phyloP scores from a whole-genome alignment of 108 stramenopile genomes.

The Craspedostauros australis region DNA sequence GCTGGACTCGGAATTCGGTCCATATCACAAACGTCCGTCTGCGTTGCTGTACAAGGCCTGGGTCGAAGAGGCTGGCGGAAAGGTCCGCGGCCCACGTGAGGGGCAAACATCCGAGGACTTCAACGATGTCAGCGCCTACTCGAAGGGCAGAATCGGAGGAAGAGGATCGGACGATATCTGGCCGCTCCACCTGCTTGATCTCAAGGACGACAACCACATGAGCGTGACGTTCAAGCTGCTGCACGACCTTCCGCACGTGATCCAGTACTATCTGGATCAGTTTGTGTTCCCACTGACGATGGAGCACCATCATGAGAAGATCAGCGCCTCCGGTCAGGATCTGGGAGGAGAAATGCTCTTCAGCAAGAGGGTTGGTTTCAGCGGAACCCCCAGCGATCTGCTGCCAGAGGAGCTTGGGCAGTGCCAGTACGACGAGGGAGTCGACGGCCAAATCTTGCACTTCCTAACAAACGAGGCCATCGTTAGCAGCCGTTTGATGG shows the following conservation, averaged over 20 bases:
- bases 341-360: conserved; percentile 98
- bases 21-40: conserved; percentile 91
- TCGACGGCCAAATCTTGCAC: conserved; percentile 95
- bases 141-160: conserved; percentile 36
- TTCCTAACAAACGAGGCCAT: conserved; percentile 86
- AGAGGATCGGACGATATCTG: conserved; percentile 90
- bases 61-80: conserved; percentile 94
- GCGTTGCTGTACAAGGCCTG: conserved; percentile 85
- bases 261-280: conserved; percentile 85
- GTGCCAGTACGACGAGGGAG: conserved; percentile 94
- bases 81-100: conserved; percentile 87
- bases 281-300: conserved; percentile 94
- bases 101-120: conserved; percentile 47
- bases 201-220: conserved; percentile 94
- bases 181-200: conserved; percentile 96
- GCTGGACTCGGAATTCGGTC: conserved; percentile 94
- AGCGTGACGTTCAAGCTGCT: conserved; percentile 86
- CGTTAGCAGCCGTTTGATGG: conserved; percentile 62
- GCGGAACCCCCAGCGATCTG: conserved; percentile 96
- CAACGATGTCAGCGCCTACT: conserved; percentile 41
- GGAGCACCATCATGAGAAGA: conserved; percentile 95
- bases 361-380: conserved; percentile 91
- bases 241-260: conserved; percentile 73
- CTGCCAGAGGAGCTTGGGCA: conserved; percentile 97
- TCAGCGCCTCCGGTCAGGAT: conserved; percentile 97